These are phyloP conservation scores for Lactifluus pinguis DNA, from an alignment of 768 basidiomycete genomes.

Conservation along the genomic window DNA sequence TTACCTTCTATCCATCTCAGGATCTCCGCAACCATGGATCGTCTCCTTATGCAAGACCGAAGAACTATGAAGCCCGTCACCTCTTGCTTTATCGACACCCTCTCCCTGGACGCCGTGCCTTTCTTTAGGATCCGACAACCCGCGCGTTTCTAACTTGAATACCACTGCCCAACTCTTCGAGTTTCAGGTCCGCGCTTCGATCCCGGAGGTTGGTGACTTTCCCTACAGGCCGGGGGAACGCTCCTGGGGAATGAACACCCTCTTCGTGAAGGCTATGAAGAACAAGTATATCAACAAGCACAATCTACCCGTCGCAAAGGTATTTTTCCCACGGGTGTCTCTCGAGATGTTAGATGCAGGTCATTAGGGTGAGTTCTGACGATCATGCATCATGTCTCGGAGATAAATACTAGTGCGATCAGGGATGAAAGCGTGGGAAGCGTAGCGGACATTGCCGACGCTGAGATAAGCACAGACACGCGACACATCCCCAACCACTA, in stretches of 20 bases:
- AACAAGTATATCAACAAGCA: slow-evolving; percentile 74
- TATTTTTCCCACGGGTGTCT: slow-evolving; percentile 65
- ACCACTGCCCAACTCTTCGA: slow-evolving; percentile 34
- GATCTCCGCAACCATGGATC: slow-evolving; percentile 87
- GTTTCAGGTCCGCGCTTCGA: slow-evolving; percentile 59
- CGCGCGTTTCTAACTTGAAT: slow-evolving; percentile 74
- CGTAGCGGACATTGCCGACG: no score
- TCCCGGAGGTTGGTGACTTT: slow-evolving; percentile 70
- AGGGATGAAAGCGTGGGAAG: no score
- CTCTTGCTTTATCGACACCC: background rate
- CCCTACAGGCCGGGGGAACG: slow-evolving; percentile 54
- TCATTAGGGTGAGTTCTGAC: slow-evolving; percentile 67
- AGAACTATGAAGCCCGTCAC: slow-evolving; percentile 62
- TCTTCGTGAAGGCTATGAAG: slow-evolving; percentile 73
- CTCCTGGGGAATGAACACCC: slow-evolving; percentile 46
- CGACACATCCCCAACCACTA: no score
- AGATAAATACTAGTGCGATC: background rate
- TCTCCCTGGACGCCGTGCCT: background rate
- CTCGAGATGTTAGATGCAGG: slow-evolving; percentile 62
- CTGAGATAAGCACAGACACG: no score
- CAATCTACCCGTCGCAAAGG: slow-evolving; percentile 50
- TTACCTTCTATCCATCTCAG: slow-evolving; percentile 28
- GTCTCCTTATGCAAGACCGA: slow-evolving; percentile 65
- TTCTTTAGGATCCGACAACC: slow-evolving; percentile 54
- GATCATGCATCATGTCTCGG: background rate